Base-by-base conservation (phyloP, 2,329 filamentous ascomycete genomes). In the Penicillium decumbens region DNA sequence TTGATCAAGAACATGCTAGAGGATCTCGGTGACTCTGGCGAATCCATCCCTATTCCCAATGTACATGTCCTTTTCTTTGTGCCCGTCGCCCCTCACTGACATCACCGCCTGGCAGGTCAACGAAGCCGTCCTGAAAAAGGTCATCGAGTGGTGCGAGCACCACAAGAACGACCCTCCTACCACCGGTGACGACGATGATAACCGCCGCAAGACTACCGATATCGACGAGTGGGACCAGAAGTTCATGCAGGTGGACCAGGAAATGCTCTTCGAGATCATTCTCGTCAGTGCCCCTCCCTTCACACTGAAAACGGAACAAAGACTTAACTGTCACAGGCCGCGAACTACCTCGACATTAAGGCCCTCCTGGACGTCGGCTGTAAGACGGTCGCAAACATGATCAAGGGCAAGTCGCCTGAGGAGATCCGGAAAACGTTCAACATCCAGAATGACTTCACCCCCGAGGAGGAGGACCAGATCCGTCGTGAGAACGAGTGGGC, bases 201-300 rank as follows among this genome's bases (percentile, higher is more conserved):
- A 85, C 43, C 89, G 93, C 63, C 96, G 96, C 80, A 96, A 95
- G 83, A 95, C 91, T 1, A 97, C 93, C 41, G 93, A 98, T 64
- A 98, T 98, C 59, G 93, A 97, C 52, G 93, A 98, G 75, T 98
- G 93, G 93, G 93, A 98, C 64, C 92, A 97, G 74, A 98, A 98
- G 76, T 98, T 97, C 74, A 97, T 98, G 93, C 92, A 97, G 75
- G 93, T 98, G 15, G 93, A 98, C 71, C 93, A 98, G 69, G 93
- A 98, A 75, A 97, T 98, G 93, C 82, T 98, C 1, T 98, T 98
- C 61, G 93, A 98, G 78, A 97, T 98, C 67, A 98, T 98, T 62
- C 80, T 98, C 24, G 89, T 93, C 80, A 51, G 85, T 78, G 30
- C 13, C 18, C 3, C 15, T 18, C 18, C 3, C 15, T 18, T 24